These are phyloP conservation scores for barley (Hordeum vulgare) DNA, from an alignment of 176 grass and related monocot genomes.

Conservation along the genomic window DNA sequence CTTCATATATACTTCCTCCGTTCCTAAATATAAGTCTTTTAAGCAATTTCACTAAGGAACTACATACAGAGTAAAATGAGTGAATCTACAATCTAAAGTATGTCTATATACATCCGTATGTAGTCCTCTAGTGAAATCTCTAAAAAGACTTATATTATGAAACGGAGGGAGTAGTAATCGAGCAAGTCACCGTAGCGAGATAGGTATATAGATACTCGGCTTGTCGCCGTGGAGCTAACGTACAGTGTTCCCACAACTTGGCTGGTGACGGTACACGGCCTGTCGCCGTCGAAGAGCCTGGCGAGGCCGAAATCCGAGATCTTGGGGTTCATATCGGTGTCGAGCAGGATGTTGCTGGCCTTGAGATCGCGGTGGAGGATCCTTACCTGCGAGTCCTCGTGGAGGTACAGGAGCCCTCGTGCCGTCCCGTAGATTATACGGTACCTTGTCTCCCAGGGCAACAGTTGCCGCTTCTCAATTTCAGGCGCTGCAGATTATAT, in stretches of 20 bases:
- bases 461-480: not conserved
- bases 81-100: no score
- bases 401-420: constrained; percentile 15
- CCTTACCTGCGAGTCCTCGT: constrained; percentile 27
- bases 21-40: no score
- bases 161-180: no score
- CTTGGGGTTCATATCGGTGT: constrained; percentile 30
- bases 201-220: no score
- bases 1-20: no score
- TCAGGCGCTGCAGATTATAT: not conserved
- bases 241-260: constrained; percentile 36
- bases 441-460: constrained; percentile 23
- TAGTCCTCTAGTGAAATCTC: no score
- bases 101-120: no score
- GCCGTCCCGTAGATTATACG: constrained; percentile 14
- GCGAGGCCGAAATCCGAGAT: constrained; percentile 42
- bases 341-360: constrained; percentile 28
- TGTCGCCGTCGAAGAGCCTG: constrained; percentile 8
- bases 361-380: constrained; percentile 40
- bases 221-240: no score
- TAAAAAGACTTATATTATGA: no score
- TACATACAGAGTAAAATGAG: no score
- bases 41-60: no score
- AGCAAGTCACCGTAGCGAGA: no score
- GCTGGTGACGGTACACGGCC: constrained; percentile 1